Evolutionary conservation across 2,329 filamentous ascomycete genomes (phyloP).

Genomic region (Aspergillus neoniger): DNA sequence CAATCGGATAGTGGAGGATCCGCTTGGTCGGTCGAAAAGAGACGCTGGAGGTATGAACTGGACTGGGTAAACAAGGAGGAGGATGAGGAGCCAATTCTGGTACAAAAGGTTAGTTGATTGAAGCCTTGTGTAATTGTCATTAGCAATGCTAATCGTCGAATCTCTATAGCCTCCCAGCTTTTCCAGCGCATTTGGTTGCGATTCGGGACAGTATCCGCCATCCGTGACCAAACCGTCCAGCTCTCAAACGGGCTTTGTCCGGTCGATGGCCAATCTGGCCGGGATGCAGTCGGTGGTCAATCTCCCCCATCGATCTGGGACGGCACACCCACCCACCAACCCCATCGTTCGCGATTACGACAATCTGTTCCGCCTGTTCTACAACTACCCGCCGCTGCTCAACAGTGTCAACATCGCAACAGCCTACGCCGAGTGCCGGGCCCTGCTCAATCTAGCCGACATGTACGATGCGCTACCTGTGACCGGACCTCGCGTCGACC

Average conservation of each 20-base stretch:
- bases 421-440: slow-evolving; percentile 92
- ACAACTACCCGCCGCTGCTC: slow-evolving; percentile 82
- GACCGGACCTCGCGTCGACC: slow-evolving; percentile 85
- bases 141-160: not conserved
- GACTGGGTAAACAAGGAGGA: slow-evolving; percentile 69
- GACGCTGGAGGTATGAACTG: slow-evolving; percentile 83
- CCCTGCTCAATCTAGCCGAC: slow-evolving; percentile 82
- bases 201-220: slow-evolving; percentile 49
- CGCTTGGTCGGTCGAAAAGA: slow-evolving; percentile 51
- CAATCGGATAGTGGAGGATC: slow-evolving; percentile 43
- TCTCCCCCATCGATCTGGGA: slow-evolving; percentile 51
- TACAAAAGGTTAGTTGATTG: slow-evolving; percentile 68
- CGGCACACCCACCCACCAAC: slow-evolving; percentile 62
- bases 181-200: slow-evolving; percentile 60
- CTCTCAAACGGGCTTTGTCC: slow-evolving; percentile 73
- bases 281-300: slow-evolving; percentile 56
- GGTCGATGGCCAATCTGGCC: slow-evolving; percentile 79
- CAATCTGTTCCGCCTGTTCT: slow-evolving; percentile 93
- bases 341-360: slow-evolving; percentile 90
- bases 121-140: not conserved
- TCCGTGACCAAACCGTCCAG: slow-evolving; percentile 63
- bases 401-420: slow-evolving; percentile 87
- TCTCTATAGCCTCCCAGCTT: slow-evolving; percentile 36
- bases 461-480: slow-evolving; percentile 90
- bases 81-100: slow-evolving; percentile 81